Evolutionary conservation across 2,329 filamentous ascomycete genomes (phyloP), one percentile per base, ranked within the genome.

Genomic region (Trichoderma pleuroti): DNA sequence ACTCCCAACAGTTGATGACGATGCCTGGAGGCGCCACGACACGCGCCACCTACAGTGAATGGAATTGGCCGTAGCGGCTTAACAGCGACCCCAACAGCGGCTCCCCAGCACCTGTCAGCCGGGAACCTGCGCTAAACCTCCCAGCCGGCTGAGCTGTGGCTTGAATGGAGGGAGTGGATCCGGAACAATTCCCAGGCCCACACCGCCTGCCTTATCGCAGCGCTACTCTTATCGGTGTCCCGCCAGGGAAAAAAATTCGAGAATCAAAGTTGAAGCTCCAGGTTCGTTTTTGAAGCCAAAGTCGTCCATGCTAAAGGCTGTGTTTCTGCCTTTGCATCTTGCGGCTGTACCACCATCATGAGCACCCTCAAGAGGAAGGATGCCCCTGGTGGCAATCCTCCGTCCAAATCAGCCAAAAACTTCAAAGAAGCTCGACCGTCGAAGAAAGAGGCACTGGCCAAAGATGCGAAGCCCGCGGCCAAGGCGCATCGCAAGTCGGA

Each of bases 311-410:
- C 42, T 21, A 42, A 21, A 67, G 66, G 52, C 70, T 64, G 36
- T 54, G 26, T 52, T 52, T 56, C 68, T 39, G 49, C 49, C 65
- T 71, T 59, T 57, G 34, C 65, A 69, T 71, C 68, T 70, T 71
- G 59, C 67, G 71, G 73, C 74, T 76, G 75, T 73, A 74, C 73
- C 76, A 76, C 77, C 74, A 83, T 62, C 70, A 89, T 89, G 87
- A 86, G 84, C 77, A 83, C 84, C 67, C 81, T 88, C 73, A 89
- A 89, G 77, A 82, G 87, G 76, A 89, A 89, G 80, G 86, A 86
- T 79, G 85, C 85, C 76, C 86, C 86, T 26, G 85, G 82, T 52
- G 85, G 82, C 76, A 80, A 84, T 76, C 82, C 84, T 69, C 79
- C 85, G 68, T 74, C 84, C 24, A 88, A 88, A 75, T 81, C 82